A percentile compares a stretch with the other conserved stretches of the same genome.
phyloP scores from a whole-genome alignment of 257 asterid species.

The Solanum virginianum region DNA sequence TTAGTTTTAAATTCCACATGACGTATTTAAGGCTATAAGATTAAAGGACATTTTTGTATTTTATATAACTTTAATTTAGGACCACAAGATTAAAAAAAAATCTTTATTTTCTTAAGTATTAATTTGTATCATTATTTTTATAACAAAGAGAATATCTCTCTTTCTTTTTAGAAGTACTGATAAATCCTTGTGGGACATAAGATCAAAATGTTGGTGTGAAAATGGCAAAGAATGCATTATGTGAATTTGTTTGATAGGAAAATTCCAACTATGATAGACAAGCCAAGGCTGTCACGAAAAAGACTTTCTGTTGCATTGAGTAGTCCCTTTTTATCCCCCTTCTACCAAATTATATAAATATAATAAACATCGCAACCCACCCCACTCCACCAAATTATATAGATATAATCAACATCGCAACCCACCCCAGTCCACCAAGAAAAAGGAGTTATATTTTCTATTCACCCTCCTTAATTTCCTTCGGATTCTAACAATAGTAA shows the following conservation, averaged over 20 bases:
- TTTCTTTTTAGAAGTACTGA: background rate
- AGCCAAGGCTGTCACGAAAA: constrained; percentile 42
- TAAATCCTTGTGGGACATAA: constrained; percentile 15
- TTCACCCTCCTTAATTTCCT: too few species aligned
- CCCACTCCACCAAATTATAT: background rate
- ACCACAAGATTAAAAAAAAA: too few species aligned
- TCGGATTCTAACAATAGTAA: too few species aligned
- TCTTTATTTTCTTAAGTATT: too few species aligned
- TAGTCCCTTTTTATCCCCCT: constrained; percentile 7
- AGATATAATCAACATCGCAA: background rate
- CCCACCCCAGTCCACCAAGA: background rate
- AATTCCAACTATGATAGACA: constrained; percentile 13
- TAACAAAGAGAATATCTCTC: background rate
- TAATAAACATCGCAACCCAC: background rate
- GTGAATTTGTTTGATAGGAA: constrained; percentile 28
- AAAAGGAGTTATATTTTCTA: background rate
- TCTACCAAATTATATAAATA: background rate
- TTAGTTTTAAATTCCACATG: too few species aligned
- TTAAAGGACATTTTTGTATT: too few species aligned
- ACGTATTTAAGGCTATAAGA: too few species aligned
- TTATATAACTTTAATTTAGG: too few species aligned
- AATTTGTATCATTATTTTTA: too few species aligned
- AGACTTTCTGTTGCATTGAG: constrained; percentile 27
- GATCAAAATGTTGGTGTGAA: constrained; percentile 1
- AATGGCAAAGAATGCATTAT: background rate